Percentiles rank a stretch among this genome's conserved stretches.
These are phyloP conservation scores for Pichia thaimueangensis DNA, from an alignment of 805 yeast genomes.

Conservation along the genomic window DNA sequence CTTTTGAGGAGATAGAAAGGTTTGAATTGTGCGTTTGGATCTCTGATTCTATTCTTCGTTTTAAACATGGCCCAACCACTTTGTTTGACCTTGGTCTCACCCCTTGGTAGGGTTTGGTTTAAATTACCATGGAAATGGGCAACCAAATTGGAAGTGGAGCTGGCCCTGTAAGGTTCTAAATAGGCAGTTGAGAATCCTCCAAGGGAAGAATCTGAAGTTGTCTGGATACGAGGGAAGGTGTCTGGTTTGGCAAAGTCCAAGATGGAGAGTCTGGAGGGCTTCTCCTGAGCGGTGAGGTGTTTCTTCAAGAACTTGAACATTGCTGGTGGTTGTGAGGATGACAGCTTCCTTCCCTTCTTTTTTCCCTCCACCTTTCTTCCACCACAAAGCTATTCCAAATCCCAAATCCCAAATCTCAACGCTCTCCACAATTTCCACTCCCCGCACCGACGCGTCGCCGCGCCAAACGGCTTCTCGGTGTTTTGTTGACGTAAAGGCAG, in stretches of 20 bases:
- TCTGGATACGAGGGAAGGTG: slow-evolving; percentile 44
- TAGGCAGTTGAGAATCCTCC: slow-evolving; percentile 65
- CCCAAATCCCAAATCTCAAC: too few species aligned
- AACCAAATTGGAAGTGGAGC: slow-evolving; percentile 31
- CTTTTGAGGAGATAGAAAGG: slow-evolving; percentile 32
- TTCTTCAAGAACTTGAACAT: slow-evolving; percentile 11
- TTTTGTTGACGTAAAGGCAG: too few species aligned
- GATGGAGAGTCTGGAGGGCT: slow-evolving; percentile 31
- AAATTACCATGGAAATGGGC: slow-evolving; percentile 69
- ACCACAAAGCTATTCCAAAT: too few species aligned
- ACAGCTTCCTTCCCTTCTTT: too few species aligned
- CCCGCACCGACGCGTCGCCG: slow-evolving; percentile 6
- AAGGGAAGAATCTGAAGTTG: slow-evolving; percentile 66
- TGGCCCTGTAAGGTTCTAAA: slow-evolving; percentile 39
- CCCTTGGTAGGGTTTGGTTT: slow-evolving; percentile 57
- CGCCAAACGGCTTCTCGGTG: too few species aligned
- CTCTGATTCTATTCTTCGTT: slow-evolving; percentile 53
- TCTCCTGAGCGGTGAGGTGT: slow-evolving; percentile 4
- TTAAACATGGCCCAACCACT: slow-evolving; percentile 81
- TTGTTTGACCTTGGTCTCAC: slow-evolving; percentile 55
- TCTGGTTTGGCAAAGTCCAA: slow-evolving; percentile 52
- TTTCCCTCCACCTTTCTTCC: too few species aligned
- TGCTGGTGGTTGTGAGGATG: not conserved
- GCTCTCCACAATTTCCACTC: too few species aligned
- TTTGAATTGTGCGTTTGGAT: slow-evolving; percentile 35